Evolutionary conservation across 768 basidiomycete species (phyloP).

Genomic region (Lactarius trivialis): DNA sequence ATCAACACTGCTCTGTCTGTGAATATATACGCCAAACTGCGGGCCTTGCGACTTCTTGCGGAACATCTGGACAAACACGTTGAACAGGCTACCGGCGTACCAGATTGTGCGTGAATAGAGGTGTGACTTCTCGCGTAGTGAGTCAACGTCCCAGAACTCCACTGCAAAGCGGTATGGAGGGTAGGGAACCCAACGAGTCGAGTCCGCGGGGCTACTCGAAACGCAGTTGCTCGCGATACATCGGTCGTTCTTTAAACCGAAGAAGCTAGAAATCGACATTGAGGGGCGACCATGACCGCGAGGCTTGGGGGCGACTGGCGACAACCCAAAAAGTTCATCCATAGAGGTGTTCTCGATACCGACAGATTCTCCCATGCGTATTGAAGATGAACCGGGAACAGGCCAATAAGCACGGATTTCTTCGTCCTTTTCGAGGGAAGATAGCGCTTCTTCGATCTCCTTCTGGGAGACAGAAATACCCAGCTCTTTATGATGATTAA

Average conservation of each 20-base stretch:
- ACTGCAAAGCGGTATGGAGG: slow-evolving; percentile 81
- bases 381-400: slow-evolving; percentile 61
- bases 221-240: slow-evolving; percentile 39
- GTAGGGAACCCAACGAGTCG: slow-evolving; percentile 56
- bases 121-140: slow-evolving; percentile 77
- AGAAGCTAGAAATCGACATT: slow-evolving; percentile 49
- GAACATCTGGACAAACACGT: slow-evolving; percentile 84
- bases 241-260: slow-evolving; percentile 49
- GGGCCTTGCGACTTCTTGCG: slow-evolving; percentile 57
- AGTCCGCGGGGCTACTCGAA: slow-evolving; percentile 38
- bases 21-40: slow-evolving; percentile 85
- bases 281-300: slow-evolving; percentile 27
- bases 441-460: slow-evolving; percentile 39
- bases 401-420: slow-evolving; percentile 48
- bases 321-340: slow-evolving; percentile 58
- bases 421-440: slow-evolving; percentile 21
- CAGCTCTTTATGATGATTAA: slow-evolving; percentile 50
- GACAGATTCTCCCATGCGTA: slow-evolving; percentile 67
- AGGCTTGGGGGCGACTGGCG: slow-evolving; percentile 23
- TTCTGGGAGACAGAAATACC: slow-evolving; percentile 52
- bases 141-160: slow-evolving; percentile 85
- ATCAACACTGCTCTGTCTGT: slow-evolving; percentile 78
- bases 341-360: slow-evolving; percentile 49
- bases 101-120: slow-evolving; percentile 82
- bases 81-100: slow-evolving; percentile 85